Conservation (phyloP, 192 early-diverging fungal species). For the Umbelopsis isabellina region DNA sequence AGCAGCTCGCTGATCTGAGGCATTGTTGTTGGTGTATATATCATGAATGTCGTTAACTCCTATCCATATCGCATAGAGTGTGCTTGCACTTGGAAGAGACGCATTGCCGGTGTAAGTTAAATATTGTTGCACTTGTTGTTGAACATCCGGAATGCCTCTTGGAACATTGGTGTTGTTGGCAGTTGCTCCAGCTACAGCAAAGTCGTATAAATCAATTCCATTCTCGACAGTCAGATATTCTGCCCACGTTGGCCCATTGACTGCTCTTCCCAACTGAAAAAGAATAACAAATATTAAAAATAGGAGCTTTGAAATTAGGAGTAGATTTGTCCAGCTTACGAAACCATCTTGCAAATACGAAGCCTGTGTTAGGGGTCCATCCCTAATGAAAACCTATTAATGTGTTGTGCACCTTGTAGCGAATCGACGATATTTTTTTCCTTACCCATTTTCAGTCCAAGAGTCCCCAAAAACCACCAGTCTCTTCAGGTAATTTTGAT, state of each 20-base stretch:
- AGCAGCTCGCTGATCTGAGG: neutral
- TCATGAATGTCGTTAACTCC: constrained; percentile 7
- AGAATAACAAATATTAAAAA: neutral
- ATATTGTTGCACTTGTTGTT: neutral
- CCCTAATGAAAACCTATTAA: neutral
- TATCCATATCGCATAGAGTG: neutral
- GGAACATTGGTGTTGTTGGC: constrained; percentile 8
- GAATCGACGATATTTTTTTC: neutral
- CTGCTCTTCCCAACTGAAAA: neutral
- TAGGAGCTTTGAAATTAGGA: neutral
- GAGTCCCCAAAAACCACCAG: constrained; percentile 8
- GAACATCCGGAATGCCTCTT: neutral
- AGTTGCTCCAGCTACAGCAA: constrained; percentile 3
- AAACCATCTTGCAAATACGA: constrained; percentile 1
- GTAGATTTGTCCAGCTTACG: neutral
- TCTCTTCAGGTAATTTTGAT: neutral
- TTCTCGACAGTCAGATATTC: neutral
- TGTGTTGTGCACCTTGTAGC: neutral
- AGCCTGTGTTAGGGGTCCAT: neutral
- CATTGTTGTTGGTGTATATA: constrained; percentile 1
- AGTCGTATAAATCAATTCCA: constrained; percentile 11
- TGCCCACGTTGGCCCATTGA: constrained; percentile 11
- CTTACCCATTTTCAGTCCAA: constrained; percentile 17
- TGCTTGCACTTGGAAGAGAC: neutral
- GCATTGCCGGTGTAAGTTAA: neutral